These are phyloP conservation scores for Phytophthora litchii DNA, from an alignment of 352 stramenopile species.

Conservation along the genomic window DNA sequence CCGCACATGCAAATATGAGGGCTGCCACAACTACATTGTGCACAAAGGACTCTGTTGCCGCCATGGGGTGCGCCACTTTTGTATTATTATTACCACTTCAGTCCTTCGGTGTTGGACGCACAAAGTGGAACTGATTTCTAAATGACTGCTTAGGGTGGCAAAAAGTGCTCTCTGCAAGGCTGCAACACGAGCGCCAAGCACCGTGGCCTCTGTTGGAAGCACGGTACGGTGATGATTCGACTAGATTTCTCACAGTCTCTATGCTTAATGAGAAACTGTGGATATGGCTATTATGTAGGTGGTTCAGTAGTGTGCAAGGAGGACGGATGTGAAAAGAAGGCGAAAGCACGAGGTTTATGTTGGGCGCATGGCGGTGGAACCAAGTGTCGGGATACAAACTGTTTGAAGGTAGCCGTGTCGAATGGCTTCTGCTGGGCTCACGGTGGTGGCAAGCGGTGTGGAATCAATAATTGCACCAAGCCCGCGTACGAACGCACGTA, in stretches of 20 bases:
- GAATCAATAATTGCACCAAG: slow-evolving; percentile 30
- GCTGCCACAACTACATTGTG: slow-evolving; percentile 56
- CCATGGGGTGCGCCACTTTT: slow-evolving; percentile 28
- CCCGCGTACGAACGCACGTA: slow-evolving; percentile 53
- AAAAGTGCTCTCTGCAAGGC: too few relatives aligned
- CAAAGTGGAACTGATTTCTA: too few relatives aligned
- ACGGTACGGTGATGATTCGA: too few relatives aligned
- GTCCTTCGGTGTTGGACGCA: too few relatives aligned
- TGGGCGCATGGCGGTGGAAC: slow-evolving; percentile 80
- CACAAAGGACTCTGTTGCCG: slow-evolving; percentile 52
- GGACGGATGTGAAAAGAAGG: slow-evolving; percentile 26
- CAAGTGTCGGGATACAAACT: slow-evolving; percentile 39
- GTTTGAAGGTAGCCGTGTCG: slow-evolving; percentile 50
- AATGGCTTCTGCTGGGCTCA: slow-evolving; percentile 47
- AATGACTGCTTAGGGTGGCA: too few relatives aligned
- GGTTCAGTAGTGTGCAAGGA: slow-evolving; percentile 41
- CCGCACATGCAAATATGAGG: slow-evolving; percentile 42
- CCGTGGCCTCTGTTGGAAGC: too few relatives aligned
- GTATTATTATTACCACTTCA: too few relatives aligned
- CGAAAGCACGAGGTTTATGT: slow-evolving; percentile 69
- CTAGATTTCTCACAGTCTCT: too few relatives aligned
- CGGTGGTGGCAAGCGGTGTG: slow-evolving; percentile 45
- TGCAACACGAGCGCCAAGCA: too few relatives aligned
- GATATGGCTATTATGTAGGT: slow-evolving; percentile 1
- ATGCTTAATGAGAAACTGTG: too few relatives aligned